Evolutionary conservation across 768 basidiomycete species (phyloP), one percentile per base, ranked within the genome.

Genomic region (Cytidiella melzeri): DNA sequence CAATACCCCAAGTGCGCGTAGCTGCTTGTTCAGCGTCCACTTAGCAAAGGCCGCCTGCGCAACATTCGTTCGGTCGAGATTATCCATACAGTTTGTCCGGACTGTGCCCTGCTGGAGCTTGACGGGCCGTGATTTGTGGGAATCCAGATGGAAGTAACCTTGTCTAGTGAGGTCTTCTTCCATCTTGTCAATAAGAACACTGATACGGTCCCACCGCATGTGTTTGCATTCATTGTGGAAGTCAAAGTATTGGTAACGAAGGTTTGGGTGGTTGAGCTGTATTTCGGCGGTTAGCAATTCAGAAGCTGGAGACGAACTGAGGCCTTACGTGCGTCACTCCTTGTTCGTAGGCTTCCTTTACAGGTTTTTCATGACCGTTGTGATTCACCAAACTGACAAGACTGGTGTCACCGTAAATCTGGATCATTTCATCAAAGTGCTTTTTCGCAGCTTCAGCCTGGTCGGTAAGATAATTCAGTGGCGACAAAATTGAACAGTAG

Each of bases 1-100:
- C 24, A 98, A 65, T 5, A 98, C 77, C 4, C 87, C 89, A 15
- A 86, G 65, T 4, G 74, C 73, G 55, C 76, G 77, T 48, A 99
- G 74, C 61, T 98, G 95, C 44, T 74, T 69, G 52, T 81, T 84
- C 40, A 98, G 72, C 1, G 79, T 84, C 79, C 84, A 88, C 64
- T 88, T 92, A 13, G 88, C 96, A 43, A 98, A 66, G 11, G 94
- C 80, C 15, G 90, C 86, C 65, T 99, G 96, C 4, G 92, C 87
- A 38, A 99, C 95, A 65, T 98, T 98, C 41, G 96, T 99, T 43
- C 96, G 80, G 63, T 99, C 96, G 51, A 97, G 72, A 59, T 84
- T 87, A 65, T 97, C 95, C 96, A 96, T 96, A 67, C 96, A 98
- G 64, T 98, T 99, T 6, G 93, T 94, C 40, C 96, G 80, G 38